These are phyloP conservation scores for Trichothecium roseum DNA, from an alignment of 2,329 filamentous ascomycete species.

Conservation along the genomic window DNA sequence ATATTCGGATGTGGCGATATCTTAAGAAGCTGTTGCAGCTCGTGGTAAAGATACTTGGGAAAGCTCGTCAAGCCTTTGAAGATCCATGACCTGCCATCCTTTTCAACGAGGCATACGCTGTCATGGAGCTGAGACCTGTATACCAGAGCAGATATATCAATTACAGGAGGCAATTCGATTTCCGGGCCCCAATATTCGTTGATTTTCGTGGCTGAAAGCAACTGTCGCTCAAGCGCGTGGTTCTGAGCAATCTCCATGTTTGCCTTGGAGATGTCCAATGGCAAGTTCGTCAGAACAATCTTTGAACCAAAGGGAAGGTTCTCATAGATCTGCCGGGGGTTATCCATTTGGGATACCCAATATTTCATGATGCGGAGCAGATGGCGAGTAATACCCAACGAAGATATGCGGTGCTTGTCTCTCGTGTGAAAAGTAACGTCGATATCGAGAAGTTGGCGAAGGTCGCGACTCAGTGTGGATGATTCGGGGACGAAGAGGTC, in stretches of 20 bases:
- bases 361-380: constrained; percentile 42
- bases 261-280: constrained; percentile 33
- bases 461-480: constrained; percentile 23
- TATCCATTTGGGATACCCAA: constrained; percentile 30
- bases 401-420: constrained; percentile 33
- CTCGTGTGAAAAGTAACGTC: constrained; percentile 45
- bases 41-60: constrained; percentile 51
- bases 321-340: constrained; percentile 26
- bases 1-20: constrained; percentile 42
- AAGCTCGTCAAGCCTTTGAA: constrained; percentile 49
- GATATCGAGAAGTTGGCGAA: constrained; percentile 36
- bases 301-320: constrained; percentile 45
- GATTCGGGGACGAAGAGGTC: constrained; percentile 48
- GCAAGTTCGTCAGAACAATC: constrained; percentile 42
- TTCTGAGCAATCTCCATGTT: constrained; percentile 36
- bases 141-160: constrained; percentile 40
- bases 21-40: constrained; percentile 43
- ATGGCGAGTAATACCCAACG: constrained; percentile 41
- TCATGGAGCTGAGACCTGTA: constrained; percentile 46
- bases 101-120: constrained; percentile 44
- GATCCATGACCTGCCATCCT: constrained; percentile 32
- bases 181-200: constrained; percentile 30
- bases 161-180: constrained; percentile 28
- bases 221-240: constrained; percentile 41
- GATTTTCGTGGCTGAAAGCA: constrained; percentile 33